A percentile compares a stretch with the other conserved stretches of the same genome.
Conservation (phyloP, 208 protist species). For the Leishmania guyanensis region DNA sequence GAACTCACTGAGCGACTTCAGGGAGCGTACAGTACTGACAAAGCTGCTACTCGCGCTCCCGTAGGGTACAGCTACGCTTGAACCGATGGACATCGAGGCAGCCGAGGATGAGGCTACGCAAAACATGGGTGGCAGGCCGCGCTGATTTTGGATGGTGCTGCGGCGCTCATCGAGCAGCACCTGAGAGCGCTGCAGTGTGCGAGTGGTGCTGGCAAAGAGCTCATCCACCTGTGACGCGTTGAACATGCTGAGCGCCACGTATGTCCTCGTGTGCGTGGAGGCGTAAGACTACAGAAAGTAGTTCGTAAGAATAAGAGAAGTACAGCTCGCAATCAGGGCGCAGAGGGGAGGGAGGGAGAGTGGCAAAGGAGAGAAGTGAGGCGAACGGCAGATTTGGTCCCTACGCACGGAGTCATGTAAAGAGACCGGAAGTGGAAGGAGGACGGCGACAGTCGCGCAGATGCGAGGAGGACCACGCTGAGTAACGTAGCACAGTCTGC, state of each 20-base stretch:
- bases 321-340: background rate
- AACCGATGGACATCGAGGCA: constrained; percentile 3
- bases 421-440: background rate
- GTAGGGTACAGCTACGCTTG: background rate
- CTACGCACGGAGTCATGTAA: too few species aligned
- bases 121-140: constrained; percentile 14
- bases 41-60: constrained; percentile 26
- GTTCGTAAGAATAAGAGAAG: background rate
- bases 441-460: background rate
- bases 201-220: constrained; percentile 49
- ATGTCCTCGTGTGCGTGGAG: background rate
- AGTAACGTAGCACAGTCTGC: background rate
- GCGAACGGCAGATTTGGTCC: too few species aligned
- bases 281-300: background rate
- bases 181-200: constrained; percentile 47
- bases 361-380: background rate
- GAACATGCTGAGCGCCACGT: constrained; percentile 41
- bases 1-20: constrained; percentile 29
- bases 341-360: background rate
- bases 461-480: background rate
- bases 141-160: background rate
- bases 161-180: constrained; percentile 58
- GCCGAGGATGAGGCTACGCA: constrained; percentile 5
- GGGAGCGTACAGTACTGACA: constrained; percentile 16
- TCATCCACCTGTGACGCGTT: constrained; percentile 44